These are phyloP conservation scores for Mikania micrantha DNA, from an alignment of 129 eudicot genomes.

Conservation along the genomic window DNA sequence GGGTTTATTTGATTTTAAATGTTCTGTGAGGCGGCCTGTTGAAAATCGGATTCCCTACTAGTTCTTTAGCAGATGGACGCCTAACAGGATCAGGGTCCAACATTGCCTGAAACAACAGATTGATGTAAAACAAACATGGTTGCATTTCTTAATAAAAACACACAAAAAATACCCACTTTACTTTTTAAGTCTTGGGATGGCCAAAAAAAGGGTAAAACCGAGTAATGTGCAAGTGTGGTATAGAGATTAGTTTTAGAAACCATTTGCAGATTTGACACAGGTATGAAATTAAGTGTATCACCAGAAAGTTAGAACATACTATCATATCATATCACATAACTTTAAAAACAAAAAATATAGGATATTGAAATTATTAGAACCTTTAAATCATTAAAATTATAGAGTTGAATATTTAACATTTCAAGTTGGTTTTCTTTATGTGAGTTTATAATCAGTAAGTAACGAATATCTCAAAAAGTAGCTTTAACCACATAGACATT, in stretches of 20 bases:
- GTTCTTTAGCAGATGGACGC: conserved; percentile 82
- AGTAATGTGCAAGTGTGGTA: not conserved
- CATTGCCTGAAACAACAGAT: conserved; percentile 49
- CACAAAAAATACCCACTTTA: not conserved
- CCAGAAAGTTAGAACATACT: too few relatives aligned
- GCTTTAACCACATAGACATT: not conserved
- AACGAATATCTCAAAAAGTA: too few relatives aligned
- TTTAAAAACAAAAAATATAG: not conserved
- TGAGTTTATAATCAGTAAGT: not conserved
- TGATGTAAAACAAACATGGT: not conserved
- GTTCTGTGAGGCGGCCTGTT: conserved; percentile 26
- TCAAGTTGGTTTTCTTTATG: too few relatives aligned
- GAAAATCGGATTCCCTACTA: conserved; percentile 52
- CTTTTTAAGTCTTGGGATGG: not conserved
- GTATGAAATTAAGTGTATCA: not conserved
- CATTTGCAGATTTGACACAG: too few relatives aligned
- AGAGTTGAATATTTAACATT: not conserved
- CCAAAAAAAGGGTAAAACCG: not conserved
- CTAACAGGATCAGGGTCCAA: conserved; percentile 79
- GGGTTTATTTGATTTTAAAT: conserved; percentile 27
- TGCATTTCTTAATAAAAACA: not conserved
- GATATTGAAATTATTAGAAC: not conserved
- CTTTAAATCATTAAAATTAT: not conserved
- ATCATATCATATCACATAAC: not conserved
- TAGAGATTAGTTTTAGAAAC: not conserved